A percentile compares a stretch with the other conserved stretches of the same genome.
phyloP scores from a whole-genome alignment of 2,329 filamentous ascomycete species.

The Hortaea sp. region DNA sequence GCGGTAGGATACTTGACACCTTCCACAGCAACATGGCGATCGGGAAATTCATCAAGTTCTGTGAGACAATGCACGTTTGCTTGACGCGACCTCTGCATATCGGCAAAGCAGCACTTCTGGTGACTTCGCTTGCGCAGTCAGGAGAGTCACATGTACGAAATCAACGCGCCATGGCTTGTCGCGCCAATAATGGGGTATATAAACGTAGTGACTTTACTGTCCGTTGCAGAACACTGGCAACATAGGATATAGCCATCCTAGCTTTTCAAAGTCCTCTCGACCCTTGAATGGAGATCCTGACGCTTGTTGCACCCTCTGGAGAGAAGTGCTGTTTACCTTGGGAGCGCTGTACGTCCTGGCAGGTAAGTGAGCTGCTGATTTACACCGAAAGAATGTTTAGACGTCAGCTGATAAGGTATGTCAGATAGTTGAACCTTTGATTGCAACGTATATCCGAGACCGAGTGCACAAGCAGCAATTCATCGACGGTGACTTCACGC shows the following conservation, averaged over 20 bases:
- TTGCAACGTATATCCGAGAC: conserved; percentile 1
- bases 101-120: neutral
- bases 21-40: neutral
- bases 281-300: neutral
- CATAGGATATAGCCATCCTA: neutral
- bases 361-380: neutral
- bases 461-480: conserved; percentile 1
- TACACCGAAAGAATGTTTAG: neutral
- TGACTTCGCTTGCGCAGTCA: neutral
- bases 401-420: neutral
- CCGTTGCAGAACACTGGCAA: neutral
- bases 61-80: neutral
- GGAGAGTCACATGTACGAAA: neutral
- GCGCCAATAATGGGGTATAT: neutral
- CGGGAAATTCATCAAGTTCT: neutral
- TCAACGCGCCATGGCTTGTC: neutral
- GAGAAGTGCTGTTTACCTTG: conserved; percentile 1
- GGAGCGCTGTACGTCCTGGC: neutral
- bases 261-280: neutral
- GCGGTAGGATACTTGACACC: neutral
- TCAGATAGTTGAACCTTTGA: neutral
- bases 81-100: neutral
- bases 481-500: neutral
- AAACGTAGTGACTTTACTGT: neutral
- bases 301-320: neutral